Evolutionary conservation across 441 rosid species (phyloP).

Genomic region (Hura crepitans): DNA sequence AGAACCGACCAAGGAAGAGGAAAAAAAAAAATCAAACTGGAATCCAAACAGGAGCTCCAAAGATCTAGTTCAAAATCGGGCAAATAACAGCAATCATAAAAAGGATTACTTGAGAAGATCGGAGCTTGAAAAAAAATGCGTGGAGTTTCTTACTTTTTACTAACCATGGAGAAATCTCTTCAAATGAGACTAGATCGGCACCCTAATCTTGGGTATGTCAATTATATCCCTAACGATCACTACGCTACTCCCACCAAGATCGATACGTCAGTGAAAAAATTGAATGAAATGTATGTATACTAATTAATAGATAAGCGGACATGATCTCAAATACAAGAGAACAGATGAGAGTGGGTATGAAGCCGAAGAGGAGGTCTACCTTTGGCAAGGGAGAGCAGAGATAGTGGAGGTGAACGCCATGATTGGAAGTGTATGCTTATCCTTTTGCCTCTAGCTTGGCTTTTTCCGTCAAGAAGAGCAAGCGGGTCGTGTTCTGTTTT

Average conservation of each 20-base stretch:
- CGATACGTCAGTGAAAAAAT: neutral
- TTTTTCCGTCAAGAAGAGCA: no score
- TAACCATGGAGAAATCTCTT: neutral
- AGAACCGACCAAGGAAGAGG: no score
- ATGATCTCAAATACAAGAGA: neutral
- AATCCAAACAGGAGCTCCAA: neutral
- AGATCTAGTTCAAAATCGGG: neutral
- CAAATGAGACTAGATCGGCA: neutral
- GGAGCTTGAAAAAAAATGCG: neutral
- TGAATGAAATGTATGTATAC: no score
- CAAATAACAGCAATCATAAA: neutral
- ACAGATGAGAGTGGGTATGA: neutral
- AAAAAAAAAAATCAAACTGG: neutral
- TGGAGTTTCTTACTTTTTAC: neutral
- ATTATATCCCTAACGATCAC: no score
- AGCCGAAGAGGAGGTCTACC: slow-evolving; percentile 24
- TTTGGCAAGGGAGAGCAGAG: slow-evolving; percentile 28
- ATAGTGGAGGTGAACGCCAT: slow-evolving; percentile 25
- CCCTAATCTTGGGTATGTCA: neutral
- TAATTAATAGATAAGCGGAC: no score
- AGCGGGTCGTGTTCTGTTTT: no score
- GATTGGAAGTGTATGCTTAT: neutral
- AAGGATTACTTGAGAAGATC: neutral
- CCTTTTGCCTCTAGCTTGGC: no score
- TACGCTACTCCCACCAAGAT: no score